phyloP scores from a whole-genome alignment of 148 eudicot genomes.

The Nepenthes mirabilis region DNA sequence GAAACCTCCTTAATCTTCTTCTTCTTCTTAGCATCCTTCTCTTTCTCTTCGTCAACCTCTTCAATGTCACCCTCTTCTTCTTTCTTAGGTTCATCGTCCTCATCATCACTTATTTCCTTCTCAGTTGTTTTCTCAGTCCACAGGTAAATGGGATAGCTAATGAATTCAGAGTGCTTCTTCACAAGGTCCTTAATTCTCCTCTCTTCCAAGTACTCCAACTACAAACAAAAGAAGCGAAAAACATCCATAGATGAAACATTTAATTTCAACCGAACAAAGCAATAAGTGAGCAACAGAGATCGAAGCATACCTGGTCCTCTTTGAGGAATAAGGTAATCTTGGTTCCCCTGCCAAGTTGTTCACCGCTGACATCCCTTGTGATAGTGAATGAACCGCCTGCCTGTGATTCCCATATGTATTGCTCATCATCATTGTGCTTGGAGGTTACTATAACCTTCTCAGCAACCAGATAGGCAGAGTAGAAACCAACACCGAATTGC shows the following conservation, averaged over 20 bases:
- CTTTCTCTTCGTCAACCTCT: slow-evolving; percentile 74
- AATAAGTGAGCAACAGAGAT: neutral
- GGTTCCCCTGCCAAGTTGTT: slow-evolving; percentile 81
- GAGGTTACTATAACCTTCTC: slow-evolving; percentile 85
- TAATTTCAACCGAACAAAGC: no score
- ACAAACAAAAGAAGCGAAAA: slow-evolving; percentile 1
- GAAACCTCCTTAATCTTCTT: slow-evolving; percentile 87
- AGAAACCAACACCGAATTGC: slow-evolving; percentile 85
- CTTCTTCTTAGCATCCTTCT: slow-evolving; percentile 50
- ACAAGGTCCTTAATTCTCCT: slow-evolving; percentile 86
- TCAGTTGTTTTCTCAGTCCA: slow-evolving; percentile 89
- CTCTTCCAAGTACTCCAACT: slow-evolving; percentile 86
- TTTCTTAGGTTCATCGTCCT: slow-evolving; percentile 72
- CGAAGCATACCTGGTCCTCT: slow-evolving; percentile 63
- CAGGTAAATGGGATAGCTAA: slow-evolving; percentile 88
- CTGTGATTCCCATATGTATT: slow-evolving; percentile 82
- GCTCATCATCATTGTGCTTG: slow-evolving; percentile 87
- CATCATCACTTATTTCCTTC: slow-evolving; percentile 85
- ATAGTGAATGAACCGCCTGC: slow-evolving; percentile 90
- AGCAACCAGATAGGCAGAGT: slow-evolving; percentile 83
- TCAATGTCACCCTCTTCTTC: slow-evolving; percentile 70
- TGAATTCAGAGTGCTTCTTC: slow-evolving; percentile 90
- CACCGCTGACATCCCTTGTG: slow-evolving; percentile 62
- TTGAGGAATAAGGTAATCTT: slow-evolving; percentile 85
- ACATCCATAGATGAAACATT: no score